phyloP scores from a whole-genome alignment of 1,284 basidiomycete genomes.

The Cutaneotrichosporon dermatis region DNA sequence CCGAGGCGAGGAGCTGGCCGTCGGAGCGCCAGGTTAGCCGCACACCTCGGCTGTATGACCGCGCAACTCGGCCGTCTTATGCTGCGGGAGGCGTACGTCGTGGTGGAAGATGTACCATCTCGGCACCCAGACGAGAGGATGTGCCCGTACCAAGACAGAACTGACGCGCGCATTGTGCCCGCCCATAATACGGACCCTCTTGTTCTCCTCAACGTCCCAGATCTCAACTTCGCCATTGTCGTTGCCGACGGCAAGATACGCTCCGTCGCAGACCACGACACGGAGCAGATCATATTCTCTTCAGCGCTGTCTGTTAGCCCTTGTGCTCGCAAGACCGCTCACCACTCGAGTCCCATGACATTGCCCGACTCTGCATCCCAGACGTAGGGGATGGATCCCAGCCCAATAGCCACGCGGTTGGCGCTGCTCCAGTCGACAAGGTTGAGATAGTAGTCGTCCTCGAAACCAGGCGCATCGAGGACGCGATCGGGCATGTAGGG shows the following conservation, averaged over 20 bases:
- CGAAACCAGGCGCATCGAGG: conserved; percentile 89
- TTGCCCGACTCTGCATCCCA: conserved; percentile 90
- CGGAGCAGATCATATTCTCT: conserved; percentile 67
- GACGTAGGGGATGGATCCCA: conserved; percentile 76
- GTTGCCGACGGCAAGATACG: conserved; percentile 75
- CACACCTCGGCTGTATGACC: conserved; percentile 83
- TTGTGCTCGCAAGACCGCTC: conserved; percentile 10
- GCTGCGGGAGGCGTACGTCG: conserved; percentile 78
- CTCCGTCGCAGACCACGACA: conserved; percentile 82
- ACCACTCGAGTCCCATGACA: conserved; percentile 60
- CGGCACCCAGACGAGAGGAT: conserved; percentile 81
- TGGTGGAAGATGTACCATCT: conserved; percentile 93
- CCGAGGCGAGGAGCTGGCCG: conserved; percentile 83
- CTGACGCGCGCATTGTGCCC: conserved; percentile 75
- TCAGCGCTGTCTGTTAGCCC: conserved; percentile 16
- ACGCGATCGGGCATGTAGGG: conserved; percentile 78
- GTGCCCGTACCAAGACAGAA: conserved; percentile 79
- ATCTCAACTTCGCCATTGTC: conserved; percentile 86
- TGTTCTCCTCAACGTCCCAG: conserved; percentile 83
- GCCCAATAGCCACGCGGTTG: conserved; percentile 83
- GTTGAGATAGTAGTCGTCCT: conserved; percentile 97
- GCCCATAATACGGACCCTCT: conserved; percentile 79
- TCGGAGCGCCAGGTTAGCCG: conserved; percentile 65
- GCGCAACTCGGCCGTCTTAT: conserved; percentile 81
- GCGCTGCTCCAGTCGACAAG: conserved; percentile 81